Conservation (phyloP, 2,329 filamentous ascomycete genomes). For the Thielaviopsis musarum region DNA sequence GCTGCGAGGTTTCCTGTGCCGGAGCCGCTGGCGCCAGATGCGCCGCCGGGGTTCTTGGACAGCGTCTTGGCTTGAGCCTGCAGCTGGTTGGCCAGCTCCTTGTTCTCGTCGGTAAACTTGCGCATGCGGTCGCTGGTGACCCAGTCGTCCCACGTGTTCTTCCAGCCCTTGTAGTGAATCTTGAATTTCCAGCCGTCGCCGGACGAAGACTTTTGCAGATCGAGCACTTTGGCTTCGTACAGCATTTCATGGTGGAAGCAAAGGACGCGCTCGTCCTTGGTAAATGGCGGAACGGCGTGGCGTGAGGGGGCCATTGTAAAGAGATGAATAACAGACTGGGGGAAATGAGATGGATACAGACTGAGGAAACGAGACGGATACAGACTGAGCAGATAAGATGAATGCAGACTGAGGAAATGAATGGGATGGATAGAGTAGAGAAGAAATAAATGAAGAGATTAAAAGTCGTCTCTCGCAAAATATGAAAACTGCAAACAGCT, state of each 20-base stretch:
- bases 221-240: conserved; percentile 92
- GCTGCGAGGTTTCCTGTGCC: not conserved
- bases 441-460: too few relatives aligned
- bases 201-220: conserved; percentile 53
- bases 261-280: conserved; percentile 81
- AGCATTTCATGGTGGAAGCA: conserved; percentile 96
- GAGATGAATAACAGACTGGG: not conserved
- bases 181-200: conserved; percentile 55
- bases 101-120: conserved; percentile 90
- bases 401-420: too few relatives aligned
- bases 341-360: not conserved
- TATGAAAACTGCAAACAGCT: too few relatives aligned
- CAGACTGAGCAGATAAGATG: not conserved
- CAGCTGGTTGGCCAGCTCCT: conserved; percentile 64
- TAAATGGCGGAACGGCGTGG: conserved; percentile 30
- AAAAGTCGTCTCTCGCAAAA: too few relatives aligned
- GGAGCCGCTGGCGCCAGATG: conserved; percentile 52
- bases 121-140: conserved; percentile 83
- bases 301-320: conserved; percentile 26
- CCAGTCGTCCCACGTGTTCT: conserved; percentile 99
- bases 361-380: not conserved
- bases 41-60: conserved; percentile 34
- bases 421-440: too few relatives aligned
- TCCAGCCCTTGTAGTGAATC: conserved; percentile 99
- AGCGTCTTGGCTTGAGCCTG: conserved; percentile 49